These are phyloP conservation scores for Domatiomyces catenatus DNA, from an alignment of 2,329 filamentous ascomycete species.

Conservation along the genomic window DNA sequence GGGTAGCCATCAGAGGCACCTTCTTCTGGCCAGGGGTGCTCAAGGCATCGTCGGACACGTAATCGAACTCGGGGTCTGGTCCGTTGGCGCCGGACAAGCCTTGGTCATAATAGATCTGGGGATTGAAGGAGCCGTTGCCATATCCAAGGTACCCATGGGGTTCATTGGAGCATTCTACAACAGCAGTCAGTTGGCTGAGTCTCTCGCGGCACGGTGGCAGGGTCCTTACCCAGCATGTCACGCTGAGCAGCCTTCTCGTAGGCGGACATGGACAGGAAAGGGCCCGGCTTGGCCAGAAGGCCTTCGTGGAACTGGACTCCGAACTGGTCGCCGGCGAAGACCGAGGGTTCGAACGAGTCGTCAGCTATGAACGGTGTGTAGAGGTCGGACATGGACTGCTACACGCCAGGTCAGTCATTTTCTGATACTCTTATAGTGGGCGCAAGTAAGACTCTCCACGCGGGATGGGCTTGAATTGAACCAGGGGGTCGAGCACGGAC, in stretches of 20 bases:
- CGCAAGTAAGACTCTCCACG: not conserved
- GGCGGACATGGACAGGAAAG: slow-evolving; percentile 63
- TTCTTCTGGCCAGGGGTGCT: not conserved
- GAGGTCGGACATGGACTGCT: slow-evolving; percentile 23
- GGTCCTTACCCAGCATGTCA: slow-evolving; percentile 66
- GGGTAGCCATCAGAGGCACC: not conserved
- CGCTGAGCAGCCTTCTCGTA: slow-evolving; percentile 62
- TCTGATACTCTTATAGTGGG: not conserved
- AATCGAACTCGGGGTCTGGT: slow-evolving; percentile 8
- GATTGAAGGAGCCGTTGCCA: slow-evolving; percentile 26
- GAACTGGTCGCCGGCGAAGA: slow-evolving; percentile 31
- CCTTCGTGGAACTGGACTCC: slow-evolving; percentile 33
- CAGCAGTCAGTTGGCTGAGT: not conserved
- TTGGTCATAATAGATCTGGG: slow-evolving; percentile 24
- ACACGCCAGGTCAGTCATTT: slow-evolving; percentile 7
- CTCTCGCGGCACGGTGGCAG: not conserved
- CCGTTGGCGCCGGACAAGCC: slow-evolving; percentile 4
- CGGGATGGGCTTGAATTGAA: not conserved
- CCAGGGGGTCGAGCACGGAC: slow-evolving; percentile 14
- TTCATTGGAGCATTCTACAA: not conserved
- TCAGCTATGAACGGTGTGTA: slow-evolving; percentile 33
- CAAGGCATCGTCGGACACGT: not conserved
- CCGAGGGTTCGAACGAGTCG: slow-evolving; percentile 32
- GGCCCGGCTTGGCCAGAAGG: slow-evolving; percentile 41
- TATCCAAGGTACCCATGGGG: slow-evolving; percentile 13